These are phyloP conservation scores for Pyrus hybrid DNA, from an alignment of 331 rosid genomes.

Conservation along the genomic window DNA sequence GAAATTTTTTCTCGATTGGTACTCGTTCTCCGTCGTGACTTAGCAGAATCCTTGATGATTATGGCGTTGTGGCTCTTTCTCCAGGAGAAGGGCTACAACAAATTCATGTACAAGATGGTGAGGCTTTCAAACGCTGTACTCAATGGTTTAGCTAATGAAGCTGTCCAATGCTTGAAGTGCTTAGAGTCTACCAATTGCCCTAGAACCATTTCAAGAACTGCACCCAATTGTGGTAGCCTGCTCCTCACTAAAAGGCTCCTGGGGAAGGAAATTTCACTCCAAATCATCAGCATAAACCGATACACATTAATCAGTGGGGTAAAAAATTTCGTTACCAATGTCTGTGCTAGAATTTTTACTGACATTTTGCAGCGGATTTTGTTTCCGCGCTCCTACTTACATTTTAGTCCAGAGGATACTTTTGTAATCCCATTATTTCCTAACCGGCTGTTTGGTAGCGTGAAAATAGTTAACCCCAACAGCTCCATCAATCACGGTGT, in stretches of 20 bases:
- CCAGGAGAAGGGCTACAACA: constrained; percentile 16
- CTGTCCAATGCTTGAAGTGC: constrained; percentile 26
- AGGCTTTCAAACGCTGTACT: background rate
- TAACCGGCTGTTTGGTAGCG: constrained; percentile 42
- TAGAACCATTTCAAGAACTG: background rate
- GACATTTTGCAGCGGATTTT: constrained; percentile 39
- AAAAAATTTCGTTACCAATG: constrained; percentile 23
- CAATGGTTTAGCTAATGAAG: constrained; percentile 35
- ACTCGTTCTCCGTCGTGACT: constrained; percentile 10
- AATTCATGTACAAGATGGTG: constrained; percentile 11
- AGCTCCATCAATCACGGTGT: background rate
- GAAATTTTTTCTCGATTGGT: constrained; percentile 27
- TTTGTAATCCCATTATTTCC: constrained; percentile 40
- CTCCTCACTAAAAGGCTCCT: constrained; percentile 25
- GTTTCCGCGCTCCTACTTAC: background rate
- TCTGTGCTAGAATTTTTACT: constrained; percentile 37
- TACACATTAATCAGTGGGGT: constrained; percentile 35
- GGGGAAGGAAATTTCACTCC: constrained; percentile 21
- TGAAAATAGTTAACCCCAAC: background rate
- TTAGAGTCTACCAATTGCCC: constrained; percentile 9
- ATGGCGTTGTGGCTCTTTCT: constrained; percentile 68
- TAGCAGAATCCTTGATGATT: constrained; percentile 25
- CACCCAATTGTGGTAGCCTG: background rate
- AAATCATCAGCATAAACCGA: constrained; percentile 18
- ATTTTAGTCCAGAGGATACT: background rate